Conservation (phyloP, 768 basidiomycete genomes). For the Floccularia luteovirens region DNA sequence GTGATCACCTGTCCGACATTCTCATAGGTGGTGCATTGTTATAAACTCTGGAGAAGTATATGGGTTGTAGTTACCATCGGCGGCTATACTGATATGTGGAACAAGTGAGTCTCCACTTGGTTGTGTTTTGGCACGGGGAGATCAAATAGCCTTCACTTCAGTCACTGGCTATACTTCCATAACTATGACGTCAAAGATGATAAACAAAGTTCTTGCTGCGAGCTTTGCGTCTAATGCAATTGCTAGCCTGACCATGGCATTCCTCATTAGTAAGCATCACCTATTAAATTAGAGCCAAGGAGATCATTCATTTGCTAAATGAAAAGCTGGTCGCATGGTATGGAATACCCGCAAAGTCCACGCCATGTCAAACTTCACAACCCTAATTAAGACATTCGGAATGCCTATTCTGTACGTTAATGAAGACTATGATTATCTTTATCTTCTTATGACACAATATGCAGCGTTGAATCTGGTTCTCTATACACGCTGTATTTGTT, state of each 20-base stretch:
- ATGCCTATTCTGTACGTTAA: background rate
- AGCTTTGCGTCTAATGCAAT: constrained; percentile 14
- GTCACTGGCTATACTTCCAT: constrained; percentile 13
- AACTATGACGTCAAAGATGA: constrained; percentile 5
- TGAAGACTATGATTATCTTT: background rate
- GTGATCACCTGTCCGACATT: background rate
- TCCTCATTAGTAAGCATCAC: constrained; percentile 11
- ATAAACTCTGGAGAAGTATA: background rate
- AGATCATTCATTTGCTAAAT: constrained; percentile 2
- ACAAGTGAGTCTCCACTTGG: constrained; percentile 6
- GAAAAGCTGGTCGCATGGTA: constrained; percentile 7
- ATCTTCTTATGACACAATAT: background rate
- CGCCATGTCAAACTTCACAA: background rate
- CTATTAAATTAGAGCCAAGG: background rate
- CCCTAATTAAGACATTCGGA: background rate
- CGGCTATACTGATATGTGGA: constrained; percentile 9
- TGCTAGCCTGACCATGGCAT: constrained; percentile 14
- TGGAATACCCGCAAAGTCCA: constrained; percentile 14
- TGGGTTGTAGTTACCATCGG: constrained; percentile 9
- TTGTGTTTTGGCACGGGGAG: background rate
- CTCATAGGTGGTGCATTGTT: background rate
- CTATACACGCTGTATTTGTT: constrained; percentile 14
- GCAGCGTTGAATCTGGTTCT: constrained; percentile 15
- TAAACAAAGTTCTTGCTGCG: constrained; percentile 12
- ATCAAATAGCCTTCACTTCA: constrained; percentile 1